A percentile compares a stretch with the other conserved stretches of the same genome.
These are phyloP conservation scores for Cyberlindnera samutprakarnensis DNA, from an alignment of 805 yeast species.

Conservation along the genomic window DNA sequence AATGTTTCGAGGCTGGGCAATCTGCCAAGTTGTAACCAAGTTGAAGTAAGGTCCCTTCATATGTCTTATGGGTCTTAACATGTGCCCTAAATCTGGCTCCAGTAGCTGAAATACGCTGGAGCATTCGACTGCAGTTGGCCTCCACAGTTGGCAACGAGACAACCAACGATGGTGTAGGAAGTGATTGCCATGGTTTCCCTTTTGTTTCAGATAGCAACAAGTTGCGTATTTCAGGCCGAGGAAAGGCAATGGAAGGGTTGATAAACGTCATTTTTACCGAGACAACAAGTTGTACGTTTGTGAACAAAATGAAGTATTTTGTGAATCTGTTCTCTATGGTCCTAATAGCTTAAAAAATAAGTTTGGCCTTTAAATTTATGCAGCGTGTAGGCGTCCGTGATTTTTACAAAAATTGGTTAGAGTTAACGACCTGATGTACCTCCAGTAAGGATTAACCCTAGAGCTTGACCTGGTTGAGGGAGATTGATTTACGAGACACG, in stretches of 20 bases:
- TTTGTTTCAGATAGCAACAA: slow-evolving; percentile 20
- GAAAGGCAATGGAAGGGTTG: slow-evolving; percentile 7
- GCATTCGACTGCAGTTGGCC: slow-evolving; percentile 39
- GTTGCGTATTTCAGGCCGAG: slow-evolving; percentile 9
- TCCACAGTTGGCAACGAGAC: slow-evolving; percentile 35
- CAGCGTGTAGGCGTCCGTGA: too few relatives aligned
- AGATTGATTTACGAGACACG: too few relatives aligned
- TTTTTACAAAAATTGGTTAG: too few relatives aligned
- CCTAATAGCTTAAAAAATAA: too few relatives aligned
- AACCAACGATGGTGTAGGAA: slow-evolving; percentile 56
- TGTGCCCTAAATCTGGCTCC: slow-evolving; percentile 55
- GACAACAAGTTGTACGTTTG: too few relatives aligned
- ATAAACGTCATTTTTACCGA: too few relatives aligned
- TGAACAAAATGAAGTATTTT: too few relatives aligned
- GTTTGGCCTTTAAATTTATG: too few relatives aligned
- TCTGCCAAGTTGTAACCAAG: slow-evolving; percentile 35
- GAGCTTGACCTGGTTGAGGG: too few relatives aligned
- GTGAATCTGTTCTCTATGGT: too few relatives aligned
- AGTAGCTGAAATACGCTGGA: slow-evolving; percentile 30
- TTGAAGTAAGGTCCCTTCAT: slow-evolving; percentile 50
- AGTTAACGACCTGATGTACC: too few relatives aligned
- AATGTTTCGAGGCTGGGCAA: slow-evolving; percentile 28
- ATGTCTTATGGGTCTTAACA: slow-evolving; percentile 68
- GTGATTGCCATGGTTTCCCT: slow-evolving; percentile 36
- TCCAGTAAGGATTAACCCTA: too few relatives aligned